Conservation (phyloP, 2,329 filamentous ascomycete genomes). For the Penicillium fuscoglaucum region DNA sequence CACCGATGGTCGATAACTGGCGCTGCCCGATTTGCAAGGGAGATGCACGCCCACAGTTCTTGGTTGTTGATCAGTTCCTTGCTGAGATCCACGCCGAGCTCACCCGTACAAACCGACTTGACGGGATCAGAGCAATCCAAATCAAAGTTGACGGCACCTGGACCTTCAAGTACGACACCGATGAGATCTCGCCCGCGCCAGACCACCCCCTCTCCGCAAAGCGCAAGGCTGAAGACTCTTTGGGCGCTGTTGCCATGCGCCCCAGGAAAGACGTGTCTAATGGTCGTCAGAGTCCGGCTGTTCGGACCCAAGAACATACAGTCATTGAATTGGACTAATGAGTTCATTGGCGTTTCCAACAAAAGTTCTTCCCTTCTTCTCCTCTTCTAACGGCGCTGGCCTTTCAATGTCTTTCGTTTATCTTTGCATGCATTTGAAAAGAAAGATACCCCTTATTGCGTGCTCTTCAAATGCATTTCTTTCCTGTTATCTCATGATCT, state of each 20-base stretch:
- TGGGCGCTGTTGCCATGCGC: constrained; percentile 19
- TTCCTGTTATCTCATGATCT: neutral
- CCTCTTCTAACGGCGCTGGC: neutral
- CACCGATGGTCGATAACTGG: constrained; percentile 60
- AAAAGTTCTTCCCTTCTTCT: neutral
- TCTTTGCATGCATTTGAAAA: constrained; percentile 9
- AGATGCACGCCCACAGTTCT: constrained; percentile 72
- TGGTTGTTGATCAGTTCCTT: constrained; percentile 75
- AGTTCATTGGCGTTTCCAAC: neutral
- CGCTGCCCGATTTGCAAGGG: constrained; percentile 78
- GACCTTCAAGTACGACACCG: constrained; percentile 51
- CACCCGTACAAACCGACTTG: constrained; percentile 48
- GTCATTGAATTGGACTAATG: constrained; percentile 27
- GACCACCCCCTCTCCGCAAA: constrained; percentile 1
- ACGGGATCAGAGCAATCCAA: constrained; percentile 60
- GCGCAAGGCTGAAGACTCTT: constrained; percentile 14
- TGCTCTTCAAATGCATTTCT: neutral
- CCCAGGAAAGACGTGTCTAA: constrained; percentile 4
- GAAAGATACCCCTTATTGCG: constrained; percentile 15
- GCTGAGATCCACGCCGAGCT: constrained; percentile 60
- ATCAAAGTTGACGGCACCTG: constrained; percentile 66
- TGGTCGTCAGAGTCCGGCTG: neutral
- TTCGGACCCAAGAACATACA: neutral
- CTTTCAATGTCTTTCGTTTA: neutral
- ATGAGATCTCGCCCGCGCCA: constrained; percentile 14